Evolutionary conservation across 164 flowering plant genomes (phyloP).

Genomic region (Aristolochia contorta): DNA sequence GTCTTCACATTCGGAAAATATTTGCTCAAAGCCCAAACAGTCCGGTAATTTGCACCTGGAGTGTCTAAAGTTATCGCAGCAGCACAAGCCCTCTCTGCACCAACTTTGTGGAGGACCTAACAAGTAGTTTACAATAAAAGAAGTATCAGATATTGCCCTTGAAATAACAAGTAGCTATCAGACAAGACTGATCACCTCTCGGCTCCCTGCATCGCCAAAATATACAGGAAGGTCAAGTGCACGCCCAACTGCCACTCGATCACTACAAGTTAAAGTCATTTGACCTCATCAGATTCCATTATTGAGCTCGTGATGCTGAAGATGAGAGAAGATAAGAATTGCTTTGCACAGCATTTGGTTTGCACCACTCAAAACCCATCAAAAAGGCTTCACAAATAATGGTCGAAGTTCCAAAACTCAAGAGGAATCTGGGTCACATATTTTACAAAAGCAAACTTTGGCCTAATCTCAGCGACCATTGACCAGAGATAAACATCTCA

Average conservation of each 20-base stretch:
- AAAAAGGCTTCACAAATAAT: too few species aligned
- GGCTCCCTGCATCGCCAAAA: conserved; percentile 99
- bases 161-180: not conserved
- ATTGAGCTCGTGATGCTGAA: too few species aligned
- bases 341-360: too few species aligned
- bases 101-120: conserved; percentile 94
- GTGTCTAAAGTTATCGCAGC: conserved; percentile 92
- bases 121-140: conserved; percentile 1
- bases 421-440: too few species aligned
- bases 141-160: conserved; percentile 14
- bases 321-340: too few species aligned
- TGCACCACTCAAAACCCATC: too few species aligned
- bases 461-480: too few species aligned
- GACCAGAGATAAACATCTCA: too few species aligned
- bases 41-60: conserved; percentile 98
- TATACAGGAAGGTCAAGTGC: conserved; percentile 96
- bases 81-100: conserved; percentile 98
- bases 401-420: too few species aligned
- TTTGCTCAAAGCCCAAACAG: conserved; percentile 99
- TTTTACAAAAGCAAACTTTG: too few species aligned
- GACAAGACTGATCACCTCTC: conserved; percentile 51
- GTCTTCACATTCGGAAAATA: conserved; percentile 96
- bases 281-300: too few species aligned
- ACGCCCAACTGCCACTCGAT: conserved; percentile 92
- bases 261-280: conserved; percentile 43